phyloP scores from a whole-genome alignment of 768 basidiomycete genomes.

The Termitomyces eurrhizus region DNA sequence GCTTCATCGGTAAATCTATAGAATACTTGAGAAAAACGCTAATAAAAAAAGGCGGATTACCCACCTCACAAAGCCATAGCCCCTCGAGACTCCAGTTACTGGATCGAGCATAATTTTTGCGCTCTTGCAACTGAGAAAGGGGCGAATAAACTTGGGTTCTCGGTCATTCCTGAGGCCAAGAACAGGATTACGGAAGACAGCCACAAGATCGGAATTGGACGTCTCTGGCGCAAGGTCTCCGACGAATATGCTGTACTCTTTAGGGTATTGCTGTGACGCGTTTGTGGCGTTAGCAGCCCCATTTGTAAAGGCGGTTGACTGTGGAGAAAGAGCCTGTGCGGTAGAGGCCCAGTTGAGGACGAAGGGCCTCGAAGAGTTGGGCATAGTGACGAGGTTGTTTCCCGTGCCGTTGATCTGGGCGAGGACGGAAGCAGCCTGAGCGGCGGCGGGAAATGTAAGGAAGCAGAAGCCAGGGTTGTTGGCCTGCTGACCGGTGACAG shows the following conservation, averaged over 20 bases:
- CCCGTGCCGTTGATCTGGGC: constrained; percentile 53
- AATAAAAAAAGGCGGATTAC: constrained; percentile 18
- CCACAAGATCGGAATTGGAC: constrained; percentile 93
- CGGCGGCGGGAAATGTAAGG: constrained; percentile 75
- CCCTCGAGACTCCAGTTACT: constrained; percentile 81
- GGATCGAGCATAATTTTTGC: constrained; percentile 96
- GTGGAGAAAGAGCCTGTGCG: constrained; percentile 28
- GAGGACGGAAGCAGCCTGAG: constrained; percentile 67
- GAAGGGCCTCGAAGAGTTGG: constrained; percentile 81
- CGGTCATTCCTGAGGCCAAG: constrained; percentile 81
- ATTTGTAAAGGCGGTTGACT: constrained; percentile 28
- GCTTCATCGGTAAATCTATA: constrained; percentile 80
- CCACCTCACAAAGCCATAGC: constrained; percentile 90
- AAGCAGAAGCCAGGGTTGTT: constrained; percentile 90
- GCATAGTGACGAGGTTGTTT: constrained; percentile 62
- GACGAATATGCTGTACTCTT: constrained; percentile 93
- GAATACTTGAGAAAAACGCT: constrained; percentile 15
- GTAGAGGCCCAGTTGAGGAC: constrained; percentile 72
- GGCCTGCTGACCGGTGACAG: constrained; percentile 54
- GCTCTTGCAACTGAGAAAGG: constrained; percentile 90
- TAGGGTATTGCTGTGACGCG: constrained; percentile 57
- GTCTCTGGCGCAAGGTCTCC: constrained; percentile 92
- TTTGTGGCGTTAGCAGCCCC: constrained; percentile 22
- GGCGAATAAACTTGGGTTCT: constrained; percentile 84
- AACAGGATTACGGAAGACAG: constrained; percentile 87